Evolutionary conservation across 2,329 filamentous ascomycete genomes (phyloP), one percentile per base, ranked within the genome.

Genomic region (Microdochium paspali): DNA sequence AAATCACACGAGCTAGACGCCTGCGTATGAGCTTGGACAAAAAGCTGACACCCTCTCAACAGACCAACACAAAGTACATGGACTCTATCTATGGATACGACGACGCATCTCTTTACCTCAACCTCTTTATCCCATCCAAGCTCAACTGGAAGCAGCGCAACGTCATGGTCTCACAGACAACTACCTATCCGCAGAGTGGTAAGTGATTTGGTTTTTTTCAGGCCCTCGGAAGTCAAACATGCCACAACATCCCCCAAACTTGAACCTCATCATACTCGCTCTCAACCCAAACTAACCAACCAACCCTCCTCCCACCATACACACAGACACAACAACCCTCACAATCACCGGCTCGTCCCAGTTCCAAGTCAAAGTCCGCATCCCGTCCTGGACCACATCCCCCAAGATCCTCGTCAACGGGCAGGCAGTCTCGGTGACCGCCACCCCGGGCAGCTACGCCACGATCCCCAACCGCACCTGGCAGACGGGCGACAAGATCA

Each of bases 81-180:
- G 74, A 77, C 53, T 74, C 72, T 0, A 70, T 77, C 46, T 77
- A 77, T 60, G 73, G 67, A 43, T 62, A 70, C 43, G 66, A 71
- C 46, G 57, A 59, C 24, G 58, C 60, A 0, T 63, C 65, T 0
- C 61, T 77, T 0, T 76, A 70, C 47, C 66, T 77, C 30, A 77
- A 77, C 50, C 56, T 76, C 2, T 77, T 74, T 50, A 68, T 66
- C 0, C 66, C 72, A 0, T 76, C 72, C 0, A 64, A 61, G 3
- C 53, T 77, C 12, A 62, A 59, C 15, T 77, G 72, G 72, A 57
- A 60, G 0, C 59, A 69, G 9, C 61, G 62, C 7, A 53, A 53
- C n/a, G 58, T 73, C 4, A 66, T 58, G 1, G 48, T 77, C 18
- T 64, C 58, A 0, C 73, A 77, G 56, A 57, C 56, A 3, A 75